These are phyloP conservation scores for Cytospora piceicola DNA, from an alignment of 2,329 filamentous ascomycete genomes.

Conservation along the genomic window DNA sequence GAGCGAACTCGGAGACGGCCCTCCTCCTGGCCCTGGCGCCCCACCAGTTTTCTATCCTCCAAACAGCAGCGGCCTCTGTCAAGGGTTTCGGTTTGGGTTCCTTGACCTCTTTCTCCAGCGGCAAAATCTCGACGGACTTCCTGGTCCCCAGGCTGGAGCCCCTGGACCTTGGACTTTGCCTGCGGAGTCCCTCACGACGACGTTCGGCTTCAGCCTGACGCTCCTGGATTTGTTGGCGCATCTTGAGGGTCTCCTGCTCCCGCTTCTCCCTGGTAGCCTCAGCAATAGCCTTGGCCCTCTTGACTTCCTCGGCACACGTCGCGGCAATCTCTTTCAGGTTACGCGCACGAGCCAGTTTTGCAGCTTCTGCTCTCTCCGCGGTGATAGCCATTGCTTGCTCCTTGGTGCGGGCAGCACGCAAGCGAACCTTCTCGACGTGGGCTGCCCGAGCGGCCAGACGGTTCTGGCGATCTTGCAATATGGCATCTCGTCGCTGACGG, in stretches of 20 bases:
- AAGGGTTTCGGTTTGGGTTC: constrained; percentile 52
- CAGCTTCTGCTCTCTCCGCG: constrained; percentile 77
- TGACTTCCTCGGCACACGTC: constrained; percentile 80
- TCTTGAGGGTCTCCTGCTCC: constrained; percentile 71
- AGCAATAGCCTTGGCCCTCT: constrained; percentile 80
- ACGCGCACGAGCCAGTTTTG: constrained; percentile 76
- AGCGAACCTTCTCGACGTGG: constrained; percentile 80
- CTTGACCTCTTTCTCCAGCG: constrained; percentile 54
- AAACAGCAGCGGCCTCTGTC: constrained; percentile 64
- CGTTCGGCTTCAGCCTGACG: constrained; percentile 76
- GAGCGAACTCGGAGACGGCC: constrained; percentile 67
- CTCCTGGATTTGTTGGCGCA: constrained; percentile 78
- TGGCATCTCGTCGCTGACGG: constrained; percentile 77
- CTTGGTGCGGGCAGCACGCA: constrained; percentile 75
- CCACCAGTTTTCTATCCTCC: constrained; percentile 73
- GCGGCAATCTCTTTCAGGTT: constrained; percentile 82
- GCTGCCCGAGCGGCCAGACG: constrained; percentile 78
- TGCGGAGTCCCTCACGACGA: constrained; percentile 67
- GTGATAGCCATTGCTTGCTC: constrained; percentile 67
- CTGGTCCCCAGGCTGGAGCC: constrained; percentile 42
- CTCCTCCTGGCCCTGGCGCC: constrained; percentile 60
- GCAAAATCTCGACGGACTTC: constrained; percentile 53
- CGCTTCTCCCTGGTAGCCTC: constrained; percentile 81
- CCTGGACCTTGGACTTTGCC: constrained; percentile 57
- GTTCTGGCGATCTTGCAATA: constrained; percentile 79